These are phyloP conservation scores for Martensiomyces pterosporus DNA, from an alignment of 192 early-diverging fungal species.

Conservation along the genomic window DNA sequence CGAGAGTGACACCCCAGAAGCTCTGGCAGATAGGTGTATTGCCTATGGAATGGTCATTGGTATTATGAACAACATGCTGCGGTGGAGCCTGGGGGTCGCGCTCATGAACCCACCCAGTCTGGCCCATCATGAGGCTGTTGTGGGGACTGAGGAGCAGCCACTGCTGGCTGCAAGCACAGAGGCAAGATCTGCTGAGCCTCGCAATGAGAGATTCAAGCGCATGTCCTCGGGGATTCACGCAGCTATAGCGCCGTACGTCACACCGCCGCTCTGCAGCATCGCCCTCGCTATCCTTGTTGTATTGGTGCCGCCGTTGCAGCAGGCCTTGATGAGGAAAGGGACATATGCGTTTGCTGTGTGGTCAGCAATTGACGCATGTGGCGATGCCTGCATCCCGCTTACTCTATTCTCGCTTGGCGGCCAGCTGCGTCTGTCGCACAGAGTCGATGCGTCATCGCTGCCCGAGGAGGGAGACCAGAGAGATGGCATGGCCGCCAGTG, in stretches of 20 bases:
- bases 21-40: constrained; percentile 54
- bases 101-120: constrained; percentile 47
- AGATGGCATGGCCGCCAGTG: constrained; percentile 3
- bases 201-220: too few species aligned
- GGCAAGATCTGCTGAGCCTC: too few species aligned
- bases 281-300: constrained; percentile 14
- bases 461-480: constrained; percentile 67
- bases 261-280: constrained; percentile 20
- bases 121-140: too few species aligned
- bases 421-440: not conserved
- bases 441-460: constrained; percentile 53
- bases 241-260: constrained; percentile 17
- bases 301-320: constrained; percentile 14
- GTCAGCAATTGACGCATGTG: constrained; percentile 62
- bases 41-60: constrained; percentile 73
- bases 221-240: not conserved
- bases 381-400: constrained; percentile 52
- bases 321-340: constrained; percentile 11
- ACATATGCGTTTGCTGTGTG: constrained; percentile 9
- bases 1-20: constrained; percentile 28
- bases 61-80: constrained; percentile 68
- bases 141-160: not conserved
- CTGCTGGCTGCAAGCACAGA: too few species aligned
- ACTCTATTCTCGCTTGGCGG: not conserved
- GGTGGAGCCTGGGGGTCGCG: constrained; percentile 69